Base-by-base conservation (phyloP, 1,284 basidiomycete species). In the Ganoderma sinense region DNA sequence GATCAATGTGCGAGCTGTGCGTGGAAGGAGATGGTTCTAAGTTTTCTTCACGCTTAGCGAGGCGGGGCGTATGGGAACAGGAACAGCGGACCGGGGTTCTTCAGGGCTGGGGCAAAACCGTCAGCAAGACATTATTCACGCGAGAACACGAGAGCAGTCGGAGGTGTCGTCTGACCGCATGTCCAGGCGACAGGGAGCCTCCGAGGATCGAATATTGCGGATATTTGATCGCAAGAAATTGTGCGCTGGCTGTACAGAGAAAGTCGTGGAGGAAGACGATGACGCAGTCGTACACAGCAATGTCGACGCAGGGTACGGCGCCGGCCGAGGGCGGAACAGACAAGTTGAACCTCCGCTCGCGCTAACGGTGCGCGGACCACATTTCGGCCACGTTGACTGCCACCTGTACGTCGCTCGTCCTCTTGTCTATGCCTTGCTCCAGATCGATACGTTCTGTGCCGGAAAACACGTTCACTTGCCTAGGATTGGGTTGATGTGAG, bases 321-420 rank as follows among this genome's bases (percentile, higher is more conserved):
- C 5, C 56, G n/a, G 31, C 56, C 29, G 56, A 20, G 36, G 29
- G 31, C 55, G 55, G 55, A 58, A 16, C 31, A 31, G 26, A 1
- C 26, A 29, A 58, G 56, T 64, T 51, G 63, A 65, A 64, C 64
- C 64, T 65, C 68, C 64, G 68, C 67, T 68, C 67, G 67, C 41
- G 43, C 61, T 48, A 62, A 62, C 43, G 31, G 10, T 36, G 6
- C 43, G 43, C 20, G 20, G 43, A 45, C 29, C 23, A 39, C 40
- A 29, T 41, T n/a, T 23, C 39, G 36, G 39, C 59, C 33, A 60
- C 59, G n/a, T 36, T 26, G 59, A 60, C 40, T 23, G 39, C 39
- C 4, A 31, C 53, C 31, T 64, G 62, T 23, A 59, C 62, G 55
- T 56, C 45, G 39, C 29, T 41, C 51, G 41, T 61, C 43, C 39